A percentile compares a stretch with the other conserved stretches of the same genome.
These are phyloP conservation scores for Crithidia acanthocephali DNA, from an alignment of 208 protist genomes.

Conservation along the genomic window DNA sequence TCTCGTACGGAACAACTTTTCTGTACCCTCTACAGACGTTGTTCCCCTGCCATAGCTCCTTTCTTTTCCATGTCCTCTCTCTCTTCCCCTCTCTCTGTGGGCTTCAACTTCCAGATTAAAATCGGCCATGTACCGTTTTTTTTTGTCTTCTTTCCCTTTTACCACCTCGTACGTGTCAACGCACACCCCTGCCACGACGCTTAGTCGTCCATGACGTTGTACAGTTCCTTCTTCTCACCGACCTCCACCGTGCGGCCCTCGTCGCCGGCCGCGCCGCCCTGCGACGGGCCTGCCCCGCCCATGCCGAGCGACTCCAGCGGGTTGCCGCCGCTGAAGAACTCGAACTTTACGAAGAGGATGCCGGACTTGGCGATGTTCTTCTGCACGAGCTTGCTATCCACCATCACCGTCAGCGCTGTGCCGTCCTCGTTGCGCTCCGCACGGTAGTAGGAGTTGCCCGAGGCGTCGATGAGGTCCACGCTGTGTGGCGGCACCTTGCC, in stretches of 20 bases:
- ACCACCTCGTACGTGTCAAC: neutral
- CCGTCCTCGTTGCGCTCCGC: conserved; percentile 45
- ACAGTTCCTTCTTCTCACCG: conserved; percentile 57
- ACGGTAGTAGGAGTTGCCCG: conserved; percentile 42
- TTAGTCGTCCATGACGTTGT: conserved; percentile 60
- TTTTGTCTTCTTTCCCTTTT: neutral
- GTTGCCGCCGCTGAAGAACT: conserved; percentile 51
- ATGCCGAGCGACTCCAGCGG: conserved; percentile 66
- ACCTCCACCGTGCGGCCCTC: conserved; percentile 30
- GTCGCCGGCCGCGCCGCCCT: too few species aligned
- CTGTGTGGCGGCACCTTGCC: conserved; percentile 69
- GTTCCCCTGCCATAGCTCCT: too few species aligned
- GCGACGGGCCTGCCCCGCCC: neutral
- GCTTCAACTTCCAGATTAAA: too few species aligned
- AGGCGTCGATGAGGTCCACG: conserved; percentile 64
- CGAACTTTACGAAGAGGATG: conserved; percentile 51
- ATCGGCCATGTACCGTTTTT: neutral
- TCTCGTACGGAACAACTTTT: neutral
- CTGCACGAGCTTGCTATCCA: conserved; percentile 42
- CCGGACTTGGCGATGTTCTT: conserved; percentile 40
- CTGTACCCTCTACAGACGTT: too few species aligned
- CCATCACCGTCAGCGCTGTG: conserved; percentile 52
- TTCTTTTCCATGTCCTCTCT: too few species aligned
- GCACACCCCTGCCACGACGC: neutral
- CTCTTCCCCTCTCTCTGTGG: too few species aligned